phyloP scores from a whole-genome alignment of 2,329 filamentous ascomycete genomes.

The Ophiostoma tasmaniense region DNA sequence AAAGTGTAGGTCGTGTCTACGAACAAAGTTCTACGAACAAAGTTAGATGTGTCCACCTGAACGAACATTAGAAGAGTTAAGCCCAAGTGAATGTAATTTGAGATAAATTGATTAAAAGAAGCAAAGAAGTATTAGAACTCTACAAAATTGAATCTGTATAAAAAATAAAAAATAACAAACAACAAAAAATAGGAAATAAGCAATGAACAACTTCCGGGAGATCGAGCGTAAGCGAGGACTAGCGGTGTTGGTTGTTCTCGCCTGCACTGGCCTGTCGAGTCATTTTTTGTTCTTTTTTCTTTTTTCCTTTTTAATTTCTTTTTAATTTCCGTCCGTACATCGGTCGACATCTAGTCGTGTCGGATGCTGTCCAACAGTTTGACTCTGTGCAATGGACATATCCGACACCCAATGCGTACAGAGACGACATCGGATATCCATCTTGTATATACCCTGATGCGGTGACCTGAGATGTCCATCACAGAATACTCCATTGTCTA shows the following conservation, averaged over 20 bases:
- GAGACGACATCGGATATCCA: background rate
- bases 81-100: no score
- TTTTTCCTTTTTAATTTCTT: background rate
- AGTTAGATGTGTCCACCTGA: no score
- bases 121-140: no score
- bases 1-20: no score
- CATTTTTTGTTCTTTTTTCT: background rate
- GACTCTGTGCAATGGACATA: background rate
- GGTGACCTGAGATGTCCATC: background rate
- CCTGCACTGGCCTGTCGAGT: background rate
- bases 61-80: no score
- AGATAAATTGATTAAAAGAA: no score
- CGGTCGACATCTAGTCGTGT: background rate
- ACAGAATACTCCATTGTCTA: background rate
- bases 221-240: background rate
- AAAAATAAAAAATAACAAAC: no score
- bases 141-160: no score
- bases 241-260: background rate
- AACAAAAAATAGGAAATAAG: background rate
- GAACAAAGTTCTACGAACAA: no score
- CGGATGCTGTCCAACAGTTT: background rate
- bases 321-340: background rate
- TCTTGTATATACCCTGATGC: constrained; percentile 1
- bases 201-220: background rate
- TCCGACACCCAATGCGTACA: background rate